Evolutionary conservation across 116 monocot genomes (phyloP), one percentile per base, ranked within the genome.

Genomic region (Cymodocea nodosa): DNA sequence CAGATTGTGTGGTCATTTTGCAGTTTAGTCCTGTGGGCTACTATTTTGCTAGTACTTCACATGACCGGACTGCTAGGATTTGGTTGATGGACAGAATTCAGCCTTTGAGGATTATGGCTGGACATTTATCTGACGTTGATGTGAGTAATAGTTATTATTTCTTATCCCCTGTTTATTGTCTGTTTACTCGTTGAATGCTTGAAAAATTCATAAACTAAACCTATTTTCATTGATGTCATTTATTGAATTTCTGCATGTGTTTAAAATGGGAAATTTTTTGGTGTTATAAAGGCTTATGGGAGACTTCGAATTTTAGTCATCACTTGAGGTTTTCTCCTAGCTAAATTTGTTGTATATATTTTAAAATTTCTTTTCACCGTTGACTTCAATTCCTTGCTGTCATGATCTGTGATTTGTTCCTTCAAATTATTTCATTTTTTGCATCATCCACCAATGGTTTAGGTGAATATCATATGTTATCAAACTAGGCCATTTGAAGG

Each of bases 11-110:
- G 25, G 35, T 14, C 22, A 65, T 62, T 52, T 23, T 22, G 57
- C 92, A 99, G 99, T 99, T 99, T 79, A 92, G 99, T 71, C 99
- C 92, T 66, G 67, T 87, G 57, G 99, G 99, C 25, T 86, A 99
- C 71, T 99, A 99, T 74, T 99, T 99, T 79, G 92, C 84, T 68
- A 99, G 89, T 77, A 65, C 78, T 72, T 99, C 99, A 40, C 99
- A 99, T 84, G 99, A 99, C 74, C 87, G 99, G 51, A 99, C 99
- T 62, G 99, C 89, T 69, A 86, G 92, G 74, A 66, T 99, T 76
- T 99, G 99, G 99, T 92, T 92, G 23, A 86, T 99, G 92, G 99
- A 99, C 53, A 80, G 84, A 79, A 83, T 92, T 16, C 89, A 99
- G 65, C 99, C 99, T 59, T 69, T 99, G 69, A 76, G 99, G 35